Evolutionary conservation across 768 basidiomycete genomes (phyloP).

Genomic region (Pluteus cervinus): DNA sequence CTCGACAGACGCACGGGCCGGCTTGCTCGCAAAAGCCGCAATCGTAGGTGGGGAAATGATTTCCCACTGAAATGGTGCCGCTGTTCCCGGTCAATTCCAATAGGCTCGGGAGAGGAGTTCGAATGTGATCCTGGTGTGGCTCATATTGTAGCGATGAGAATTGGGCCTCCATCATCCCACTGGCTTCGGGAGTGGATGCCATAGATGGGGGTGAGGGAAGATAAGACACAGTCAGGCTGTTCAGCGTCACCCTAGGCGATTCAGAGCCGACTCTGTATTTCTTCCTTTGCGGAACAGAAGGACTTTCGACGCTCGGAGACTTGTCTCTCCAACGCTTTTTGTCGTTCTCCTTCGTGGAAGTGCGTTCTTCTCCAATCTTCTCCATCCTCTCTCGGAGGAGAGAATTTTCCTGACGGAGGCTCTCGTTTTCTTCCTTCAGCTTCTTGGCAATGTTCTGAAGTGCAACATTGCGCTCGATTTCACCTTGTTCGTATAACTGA

Average conservation of each 20-base stretch:
- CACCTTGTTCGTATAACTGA: conserved; percentile 84
- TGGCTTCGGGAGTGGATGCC: conserved; percentile 45
- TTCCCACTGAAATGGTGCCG: conserved; percentile 19
- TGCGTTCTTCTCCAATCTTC: conserved; percentile 33
- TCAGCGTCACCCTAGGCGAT: conserved; percentile 22
- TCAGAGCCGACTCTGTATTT: conserved; percentile 16
- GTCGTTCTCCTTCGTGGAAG: conserved; percentile 27
- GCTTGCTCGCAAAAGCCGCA: conserved; percentile 75
- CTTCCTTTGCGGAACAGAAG: conserved; percentile 29
- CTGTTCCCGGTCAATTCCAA: conserved; percentile 21
- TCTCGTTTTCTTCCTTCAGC: conserved; percentile 83
- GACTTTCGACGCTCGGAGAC: conserved; percentile 23
- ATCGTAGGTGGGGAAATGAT: conserved; percentile 40
- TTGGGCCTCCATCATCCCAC: conserved; percentile 25
- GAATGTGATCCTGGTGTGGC: conserved; percentile 18
- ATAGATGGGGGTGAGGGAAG: conserved; percentile 40
- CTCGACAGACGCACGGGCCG: conserved; percentile 73
- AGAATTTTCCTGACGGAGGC: conserved; percentile 61
- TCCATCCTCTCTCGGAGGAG: conserved; percentile 47
- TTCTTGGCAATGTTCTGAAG: conserved; percentile 79
- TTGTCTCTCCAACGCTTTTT: conserved; percentile 58
- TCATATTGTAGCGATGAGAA: conserved; percentile 29
- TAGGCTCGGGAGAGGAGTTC: conserved; percentile 21
- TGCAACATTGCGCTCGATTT: conserved; percentile 81
- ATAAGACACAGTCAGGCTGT: conserved; percentile 28